Base-by-base conservation (phyloP, 352 stramenopile genomes). In the Globisporangium ultimum region DNA sequence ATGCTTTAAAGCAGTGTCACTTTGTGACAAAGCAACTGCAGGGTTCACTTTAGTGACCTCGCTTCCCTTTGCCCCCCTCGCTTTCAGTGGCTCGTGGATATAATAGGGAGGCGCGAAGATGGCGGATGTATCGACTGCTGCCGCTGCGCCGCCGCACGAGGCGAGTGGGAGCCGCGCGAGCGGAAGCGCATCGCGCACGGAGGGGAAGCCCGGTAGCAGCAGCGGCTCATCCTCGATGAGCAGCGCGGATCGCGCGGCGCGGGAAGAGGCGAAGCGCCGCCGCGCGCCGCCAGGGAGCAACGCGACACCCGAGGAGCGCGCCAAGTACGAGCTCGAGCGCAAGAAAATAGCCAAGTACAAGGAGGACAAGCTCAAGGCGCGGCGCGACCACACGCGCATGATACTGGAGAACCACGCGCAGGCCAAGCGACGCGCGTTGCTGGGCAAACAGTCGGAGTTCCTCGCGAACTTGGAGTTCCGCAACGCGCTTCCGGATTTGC, bases 311-410 rank as follows among this genome's bases (percentile, higher is more conserved):
- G 82, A 89, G 43, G 85, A 94, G 60, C 77, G 80, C 50, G 81
- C 80, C n/a, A 77, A 77, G 61, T 93, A 93, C 55, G 79, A 91
- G 55, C 69, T 94, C 47, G 85, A 94, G 67, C 85, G 85, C 58
- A 91, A 91, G 67, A 92, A 93, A 49, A 79, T 94, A 48, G 79
- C 83, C 52, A 94, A 94, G 68, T 94, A 94, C 68, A 94, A 94
- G 61, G 85, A 94, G 53, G 85, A 94, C 71, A 94, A 94, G 58
- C 81, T 94, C 49, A 91, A 90, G 59, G 85, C 84, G 52, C 85
- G 85, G 17, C 74, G 81, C 40, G 85, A 94, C 65, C 85, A 94
- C 71, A 94, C 85, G 50, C 83, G 85, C 53, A 92, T 91, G 80
- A 91, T 94, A 65, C 68, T 94, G 46, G 85, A 94, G 69, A 89